Base-by-base conservation (phyloP, 495 filamentous ascomycete species). In the Cenococcum geophilum region DNA sequence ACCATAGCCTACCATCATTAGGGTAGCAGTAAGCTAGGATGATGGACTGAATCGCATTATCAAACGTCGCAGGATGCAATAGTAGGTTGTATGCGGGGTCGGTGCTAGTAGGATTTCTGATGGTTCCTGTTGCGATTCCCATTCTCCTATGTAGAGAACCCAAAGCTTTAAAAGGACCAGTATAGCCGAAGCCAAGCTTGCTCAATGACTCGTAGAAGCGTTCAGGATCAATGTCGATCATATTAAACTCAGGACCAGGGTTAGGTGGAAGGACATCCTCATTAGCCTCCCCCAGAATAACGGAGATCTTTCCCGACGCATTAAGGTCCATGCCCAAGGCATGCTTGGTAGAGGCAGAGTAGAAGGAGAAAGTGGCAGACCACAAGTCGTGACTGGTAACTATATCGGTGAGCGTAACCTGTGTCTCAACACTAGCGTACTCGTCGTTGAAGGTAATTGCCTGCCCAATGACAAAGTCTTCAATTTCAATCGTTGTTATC, bases 401-500 rank as follows among this genome's bases (percentile, higher is more conserved):
- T n/a, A n/a, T n/a, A n/a, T n/a, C n/a, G n/a, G n/a, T n/a, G n/a
- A n/a, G n/a, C n/a, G 27, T 32, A 32, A 32, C 27, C 27, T 32
- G 3, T 32, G 27, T 6, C 27, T 32, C 27, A 6, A 32, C 6
- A 6, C 27, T 6, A 2, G 6, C 6, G 27, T 32, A 2, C 3
- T 32, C 27, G 2, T 32, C 3, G 27, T 32, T 6, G 6, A 32
- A 32, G 27, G 27, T 6, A 6, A 32, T 32, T 2, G 27, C 27
- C 6, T 69, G 72, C 14, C 72, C 68, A 48, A 82, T 76, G 35
- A 64, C 59, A 10, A 83, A 63, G 23, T 80, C 71, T 1, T 68
- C 8, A 4, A 52, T 18, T 23, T 52, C 21, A 6, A 52, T 27
- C n/a, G n/a, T n/a, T n/a, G n/a, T n/a, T n/a, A n/a, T n/a, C n/a